Percentiles rank a stretch among this genome's conserved stretches.
These are phyloP conservation scores for Boletellus sp. DNA, from an alignment of 1,284 basidiomycete species.

Conservation along the genomic window DNA sequence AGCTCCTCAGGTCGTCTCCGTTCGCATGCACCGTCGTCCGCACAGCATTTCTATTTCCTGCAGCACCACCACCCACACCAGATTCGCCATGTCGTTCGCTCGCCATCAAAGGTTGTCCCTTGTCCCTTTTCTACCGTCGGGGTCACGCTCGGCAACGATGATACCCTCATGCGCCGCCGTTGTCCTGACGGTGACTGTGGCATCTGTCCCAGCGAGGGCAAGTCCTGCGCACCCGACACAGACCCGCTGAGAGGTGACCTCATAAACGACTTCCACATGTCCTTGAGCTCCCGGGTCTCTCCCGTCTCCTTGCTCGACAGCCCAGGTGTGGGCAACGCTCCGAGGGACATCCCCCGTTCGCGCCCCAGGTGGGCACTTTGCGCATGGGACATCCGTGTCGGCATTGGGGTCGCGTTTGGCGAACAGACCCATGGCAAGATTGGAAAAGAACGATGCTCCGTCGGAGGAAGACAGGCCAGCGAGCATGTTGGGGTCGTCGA, in stretches of 20 bases:
- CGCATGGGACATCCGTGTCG: conserved; percentile 25
- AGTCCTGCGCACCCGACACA: conserved; percentile 14
- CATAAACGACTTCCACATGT: conserved; percentile 75
- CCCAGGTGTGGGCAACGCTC: conserved; percentile 23
- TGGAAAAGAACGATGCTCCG: conserved; percentile 59
- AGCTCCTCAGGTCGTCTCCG: conserved; percentile 62
- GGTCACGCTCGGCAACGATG: conserved; percentile 66
- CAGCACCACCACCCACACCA: not conserved
- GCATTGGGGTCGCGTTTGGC: conserved; percentile 48
- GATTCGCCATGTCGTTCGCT: conserved; percentile 17
- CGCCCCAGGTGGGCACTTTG: conserved; percentile 14
- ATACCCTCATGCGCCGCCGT: conserved; percentile 50
- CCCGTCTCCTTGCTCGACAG: conserved; percentile 34
- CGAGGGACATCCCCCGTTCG: conserved; percentile 26
- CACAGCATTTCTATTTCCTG: conserved; percentile 3
- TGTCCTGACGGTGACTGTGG: conserved; percentile 28
- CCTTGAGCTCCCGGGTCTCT: conserved; percentile 57
- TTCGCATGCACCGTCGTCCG: conserved; percentile 42
- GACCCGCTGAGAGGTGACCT: conserved; percentile 57
- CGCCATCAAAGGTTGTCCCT: conserved; percentile 11
- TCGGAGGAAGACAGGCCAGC: conserved; percentile 52
- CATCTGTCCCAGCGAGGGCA: conserved; percentile 13
- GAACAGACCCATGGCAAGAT: conserved; percentile 34
- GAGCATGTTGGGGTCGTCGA: conserved; percentile 65
- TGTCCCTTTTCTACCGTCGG: conserved; percentile 40